Percentiles rank a stretch among this genome's conserved stretches.
Evolutionary conservation across 1,139 yeast genomes (phyloP).

Genomic region (Blastobotrys aristatus): DNA sequence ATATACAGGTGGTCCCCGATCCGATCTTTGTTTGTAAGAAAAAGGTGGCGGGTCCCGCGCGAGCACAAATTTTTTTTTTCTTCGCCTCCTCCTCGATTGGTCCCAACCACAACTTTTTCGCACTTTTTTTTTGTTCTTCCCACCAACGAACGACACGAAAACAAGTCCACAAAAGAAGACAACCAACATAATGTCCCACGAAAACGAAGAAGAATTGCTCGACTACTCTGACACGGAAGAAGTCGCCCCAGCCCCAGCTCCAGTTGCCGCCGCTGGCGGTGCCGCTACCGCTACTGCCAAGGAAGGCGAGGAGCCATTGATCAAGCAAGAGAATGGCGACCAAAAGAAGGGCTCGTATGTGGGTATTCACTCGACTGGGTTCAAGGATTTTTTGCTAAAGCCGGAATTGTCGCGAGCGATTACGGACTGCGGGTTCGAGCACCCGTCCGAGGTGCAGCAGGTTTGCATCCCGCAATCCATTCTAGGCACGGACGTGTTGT

Average conservation of each 20-base stretch:
- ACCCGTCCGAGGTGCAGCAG: constrained; percentile 99
- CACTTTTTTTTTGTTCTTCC: background rate
- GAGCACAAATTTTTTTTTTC: background rate
- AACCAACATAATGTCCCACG: constrained; percentile 49
- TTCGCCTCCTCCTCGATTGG: background rate
- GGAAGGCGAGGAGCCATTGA: constrained; percentile 24
- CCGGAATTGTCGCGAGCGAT: constrained; percentile 97
- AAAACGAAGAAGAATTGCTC: constrained; percentile 98
- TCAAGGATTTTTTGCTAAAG: constrained; percentile 93
- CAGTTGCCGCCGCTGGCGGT: constrained; percentile 37
- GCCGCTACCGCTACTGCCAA: constrained; percentile 23
- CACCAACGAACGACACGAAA: too few species aligned
- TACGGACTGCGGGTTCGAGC: constrained; percentile 99
- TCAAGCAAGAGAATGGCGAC: constrained; percentile 39
- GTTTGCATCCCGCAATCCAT: constrained; percentile 98
- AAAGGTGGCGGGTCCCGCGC: background rate
- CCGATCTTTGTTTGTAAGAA: too few species aligned
- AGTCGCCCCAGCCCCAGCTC: constrained; percentile 63
- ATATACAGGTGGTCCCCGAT: too few species aligned
- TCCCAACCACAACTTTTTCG: background rate
- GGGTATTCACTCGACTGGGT: constrained; percentile 97
- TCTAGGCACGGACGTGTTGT: constrained; percentile 93
- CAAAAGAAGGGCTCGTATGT: constrained; percentile 97
- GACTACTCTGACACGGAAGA: constrained; percentile 99
- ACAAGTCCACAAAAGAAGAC: background rate